A percentile compares a stretch with the other conserved stretches of the same genome.
These are phyloP conservation scores for Dendrobium huoshanense DNA, from an alignment of 106 monocot species.

Conservation along the genomic window DNA sequence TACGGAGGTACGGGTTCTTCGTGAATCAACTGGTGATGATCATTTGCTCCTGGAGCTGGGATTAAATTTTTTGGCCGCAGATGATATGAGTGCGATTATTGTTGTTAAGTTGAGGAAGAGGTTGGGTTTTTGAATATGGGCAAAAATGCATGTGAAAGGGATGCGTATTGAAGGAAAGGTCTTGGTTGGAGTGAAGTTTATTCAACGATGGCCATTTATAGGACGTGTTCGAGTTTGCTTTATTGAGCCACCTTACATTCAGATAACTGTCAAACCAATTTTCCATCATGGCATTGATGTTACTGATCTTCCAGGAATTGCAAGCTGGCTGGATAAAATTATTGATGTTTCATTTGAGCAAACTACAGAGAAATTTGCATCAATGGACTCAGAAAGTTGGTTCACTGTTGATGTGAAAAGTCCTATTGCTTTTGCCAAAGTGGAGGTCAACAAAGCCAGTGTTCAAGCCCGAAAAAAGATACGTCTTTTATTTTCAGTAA, in stretches of 20 bases:
- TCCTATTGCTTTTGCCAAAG: slow-evolving; percentile 48
- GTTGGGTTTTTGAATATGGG: slow-evolving; percentile 71
- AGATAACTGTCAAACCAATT: slow-evolving; percentile 89
- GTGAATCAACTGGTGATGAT: slow-evolving; percentile 67
- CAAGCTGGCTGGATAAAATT: slow-evolving; percentile 63
- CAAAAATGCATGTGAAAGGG: slow-evolving; percentile 88
- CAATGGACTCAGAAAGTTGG: slow-evolving; percentile 53
- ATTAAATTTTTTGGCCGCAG: slow-evolving; percentile 77
- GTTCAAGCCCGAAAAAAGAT: too few species aligned
- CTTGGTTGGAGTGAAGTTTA: slow-evolving; percentile 75
- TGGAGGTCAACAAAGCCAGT: slow-evolving; percentile 65
- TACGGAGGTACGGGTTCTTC: slow-evolving; percentile 58
- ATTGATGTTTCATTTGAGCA: slow-evolving; percentile 18
- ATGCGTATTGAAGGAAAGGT: slow-evolving; percentile 98
- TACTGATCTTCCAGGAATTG: slow-evolving; percentile 89
- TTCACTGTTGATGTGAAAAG: slow-evolving; percentile 53
- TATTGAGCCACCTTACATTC: slow-evolving; percentile 81
- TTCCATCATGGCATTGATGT: slow-evolving; percentile 83
- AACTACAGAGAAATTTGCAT: too few species aligned
- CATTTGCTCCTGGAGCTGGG: slow-evolving; percentile 86
- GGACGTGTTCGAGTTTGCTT: slow-evolving; percentile 76
- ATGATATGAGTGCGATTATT: slow-evolving; percentile 84
- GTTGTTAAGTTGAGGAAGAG: slow-evolving; percentile 64
- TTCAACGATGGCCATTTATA: slow-evolving; percentile 73
- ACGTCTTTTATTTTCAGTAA: too few species aligned